Base-by-base conservation (phyloP, 2,329 filamentous ascomycete species). In the Uncinocarpus reesii region DNA sequence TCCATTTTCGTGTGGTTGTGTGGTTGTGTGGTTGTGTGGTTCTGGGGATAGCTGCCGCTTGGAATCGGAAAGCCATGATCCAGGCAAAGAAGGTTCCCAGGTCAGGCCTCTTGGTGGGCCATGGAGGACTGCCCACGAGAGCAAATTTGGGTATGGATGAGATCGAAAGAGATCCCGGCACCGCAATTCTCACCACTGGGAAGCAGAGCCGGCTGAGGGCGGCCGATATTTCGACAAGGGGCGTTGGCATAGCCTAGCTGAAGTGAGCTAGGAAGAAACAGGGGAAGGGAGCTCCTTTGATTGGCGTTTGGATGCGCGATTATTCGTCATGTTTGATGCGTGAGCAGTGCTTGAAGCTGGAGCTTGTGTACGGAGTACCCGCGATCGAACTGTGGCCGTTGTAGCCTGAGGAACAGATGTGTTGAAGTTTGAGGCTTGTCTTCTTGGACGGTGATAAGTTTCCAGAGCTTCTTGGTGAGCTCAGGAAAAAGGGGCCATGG, bases 11-110 rank as follows among this genome's bases (percentile, higher is more conserved):
- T 18, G 40, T 29, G 24, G 15, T 32, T 31, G 2, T n/a, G 10
- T 21, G 23, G 15, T 36, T 26, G 18, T 18, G 40, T 29, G 24
- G 15, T 32, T 31, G 2, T n/a, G 10, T 21, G 23, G 15, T n/a
- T n/a, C n/a, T n/a, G n/a, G n/a, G n/a, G n/a, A n/a, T n/a, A 7
- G 16, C 15, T 8, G 2, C 18, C 42, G 42, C 31, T 44, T 44
- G 42, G 31, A 36, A 7, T 21, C 31, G 29, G 42, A 44, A 44
- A 44, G 10, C 16, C 15, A 42, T 42, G 26, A n/a, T 42, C 26
- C 21, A 28, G 5, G 15, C 35, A 37, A 10, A 37, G 23, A 13
- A 16, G 20, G 35, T 37, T 20, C 20, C 16, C 21, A 31, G 13
- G 11, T 13, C 7, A 20, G 10, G 16, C 28, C 40, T 16, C 26